Evolutionary conservation across 495 filamentous ascomycete genomes (phyloP), one percentile per base, ranked within the genome.

Genomic region (Rhypophila decipiens): DNA sequence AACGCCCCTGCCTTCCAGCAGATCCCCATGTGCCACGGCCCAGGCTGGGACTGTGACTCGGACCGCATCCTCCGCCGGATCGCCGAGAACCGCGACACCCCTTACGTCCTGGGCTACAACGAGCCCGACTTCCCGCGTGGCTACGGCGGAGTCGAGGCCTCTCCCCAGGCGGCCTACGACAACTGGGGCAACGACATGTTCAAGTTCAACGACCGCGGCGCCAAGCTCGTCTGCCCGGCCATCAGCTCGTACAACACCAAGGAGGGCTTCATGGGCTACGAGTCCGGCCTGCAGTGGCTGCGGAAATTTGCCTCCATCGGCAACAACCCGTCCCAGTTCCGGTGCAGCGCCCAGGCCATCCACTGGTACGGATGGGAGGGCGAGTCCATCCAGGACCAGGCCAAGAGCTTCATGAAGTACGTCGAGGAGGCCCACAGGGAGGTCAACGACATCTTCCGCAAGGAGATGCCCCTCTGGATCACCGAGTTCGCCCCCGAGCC

Each of bases 101-200:
- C 48, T 7, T 51, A 34, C 41, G 42, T 46, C 35, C 49, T 46
- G 12, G 49, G 49, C 12, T 51, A 51, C 49, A 51, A 51, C 21
- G 49, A 51, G 49, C 49, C 49, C 35, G 49, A 51, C 27, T 20
- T 51, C 24, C 9, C 11, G 3, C 8, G 13, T 2, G 36, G 5
- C 2, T 24, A 24, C n/a, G 49, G 49, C 13, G 49, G 42, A 7
- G 39, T 22, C 20, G 21, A 31, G 3, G 49, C 24, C 7, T 41
- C 49, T 9, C 36, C 49, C 5, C 19, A 19, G 13, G 11, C 41
- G 18, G 42, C 49, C 5, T 46, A 34, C 21, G 42, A 51, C 12
- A 19, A 34, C 11, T 51, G 42, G 49, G 49, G 42, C 42, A 41
- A 40, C 20, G 49, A 51, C 27, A 46, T 51, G 49, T 46, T 45